phyloP scores from a whole-genome alignment of 2,329 filamentous ascomycete species.

The Hypoxylon sp. region DNA sequence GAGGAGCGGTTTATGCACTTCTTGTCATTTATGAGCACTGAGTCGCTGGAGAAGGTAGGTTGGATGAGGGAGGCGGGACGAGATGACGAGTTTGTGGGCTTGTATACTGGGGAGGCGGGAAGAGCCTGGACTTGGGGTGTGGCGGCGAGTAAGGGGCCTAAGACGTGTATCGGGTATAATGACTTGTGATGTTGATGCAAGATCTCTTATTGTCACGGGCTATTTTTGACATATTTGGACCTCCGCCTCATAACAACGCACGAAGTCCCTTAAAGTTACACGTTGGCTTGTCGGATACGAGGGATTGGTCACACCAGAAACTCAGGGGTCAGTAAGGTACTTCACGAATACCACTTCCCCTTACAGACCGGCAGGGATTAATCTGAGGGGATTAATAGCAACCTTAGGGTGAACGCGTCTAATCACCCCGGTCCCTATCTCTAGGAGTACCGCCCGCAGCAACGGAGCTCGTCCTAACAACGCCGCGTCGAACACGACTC shows the following conservation, averaged over 20 bases:
- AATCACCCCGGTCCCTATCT: not conserved
- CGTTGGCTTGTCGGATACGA: not conserved
- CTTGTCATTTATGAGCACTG: slow-evolving; percentile 47
- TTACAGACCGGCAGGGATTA: not conserved
- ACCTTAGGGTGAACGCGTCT: not conserved
- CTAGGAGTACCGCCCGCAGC: not conserved
- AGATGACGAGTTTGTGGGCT: slow-evolving; percentile 36
- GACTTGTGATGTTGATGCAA: slow-evolving; percentile 48
- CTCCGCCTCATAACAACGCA: not conserved
- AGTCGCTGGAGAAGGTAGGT: slow-evolving; percentile 33
- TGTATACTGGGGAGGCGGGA: slow-evolving; percentile 52
- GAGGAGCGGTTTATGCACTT: slow-evolving; percentile 45
- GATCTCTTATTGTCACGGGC: too few relatives aligned
- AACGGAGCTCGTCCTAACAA: not conserved
- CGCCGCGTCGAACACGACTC: not conserved
- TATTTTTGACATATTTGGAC: not conserved
- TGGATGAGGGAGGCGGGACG: slow-evolving; percentile 18
- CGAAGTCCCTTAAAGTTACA: not conserved
- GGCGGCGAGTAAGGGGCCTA: slow-evolving; percentile 35
- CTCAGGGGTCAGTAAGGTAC: not conserved
- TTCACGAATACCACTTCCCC: not conserved
- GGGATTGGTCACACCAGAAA: too few relatives aligned
- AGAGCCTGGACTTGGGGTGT: slow-evolving; percentile 52
- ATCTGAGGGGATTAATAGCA: not conserved
- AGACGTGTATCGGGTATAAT: slow-evolving; percentile 50